Evolutionary conservation across 768 basidiomycete species (phyloP).

Genomic region (Rhizopogon rudus): DNA sequence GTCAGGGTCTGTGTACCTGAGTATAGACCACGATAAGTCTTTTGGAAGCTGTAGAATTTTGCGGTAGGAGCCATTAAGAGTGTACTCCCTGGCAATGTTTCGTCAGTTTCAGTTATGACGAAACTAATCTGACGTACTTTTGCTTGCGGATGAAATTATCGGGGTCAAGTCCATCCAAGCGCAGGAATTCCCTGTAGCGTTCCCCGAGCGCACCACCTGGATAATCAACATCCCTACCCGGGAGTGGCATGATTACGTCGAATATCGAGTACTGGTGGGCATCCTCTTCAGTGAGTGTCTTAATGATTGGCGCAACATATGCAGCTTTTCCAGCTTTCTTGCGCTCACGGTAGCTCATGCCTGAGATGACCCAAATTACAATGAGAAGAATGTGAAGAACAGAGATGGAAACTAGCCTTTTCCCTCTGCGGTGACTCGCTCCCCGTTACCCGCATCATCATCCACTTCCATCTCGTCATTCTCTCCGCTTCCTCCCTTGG

Average conservation of each 20-base stretch:
- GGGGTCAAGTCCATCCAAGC: constrained; percentile 84
- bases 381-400: background rate
- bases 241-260: constrained; percentile 96
- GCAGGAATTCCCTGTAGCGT: constrained; percentile 76
- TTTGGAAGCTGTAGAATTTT: constrained; percentile 84
- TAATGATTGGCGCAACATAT: constrained; percentile 57
- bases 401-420: constrained; percentile 20
- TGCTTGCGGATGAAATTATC: constrained; percentile 88
- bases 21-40: constrained; percentile 73
- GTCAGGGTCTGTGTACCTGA: constrained; percentile 92
- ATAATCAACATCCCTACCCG: constrained; percentile 91
- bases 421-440: constrained; percentile 30
- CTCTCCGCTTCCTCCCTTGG: constrained; percentile 6
- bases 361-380: constrained; percentile 14
- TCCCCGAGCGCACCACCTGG: constrained; percentile 88
- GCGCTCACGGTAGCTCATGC: constrained; percentile 8
- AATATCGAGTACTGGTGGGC: constrained; percentile 81
- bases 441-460: constrained; percentile 25
- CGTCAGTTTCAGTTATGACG: constrained; percentile 5
- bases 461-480: constrained; percentile 24
- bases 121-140: constrained; percentile 46
- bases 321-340: constrained; percentile 19
- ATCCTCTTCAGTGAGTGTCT: constrained; percentile 73
- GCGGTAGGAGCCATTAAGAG: constrained; percentile 89
- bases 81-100: constrained; percentile 67